These are phyloP conservation scores for Plasmodium ovale DNA, from an alignment of 169 alveolate genomes.

Conservation along the genomic window DNA sequence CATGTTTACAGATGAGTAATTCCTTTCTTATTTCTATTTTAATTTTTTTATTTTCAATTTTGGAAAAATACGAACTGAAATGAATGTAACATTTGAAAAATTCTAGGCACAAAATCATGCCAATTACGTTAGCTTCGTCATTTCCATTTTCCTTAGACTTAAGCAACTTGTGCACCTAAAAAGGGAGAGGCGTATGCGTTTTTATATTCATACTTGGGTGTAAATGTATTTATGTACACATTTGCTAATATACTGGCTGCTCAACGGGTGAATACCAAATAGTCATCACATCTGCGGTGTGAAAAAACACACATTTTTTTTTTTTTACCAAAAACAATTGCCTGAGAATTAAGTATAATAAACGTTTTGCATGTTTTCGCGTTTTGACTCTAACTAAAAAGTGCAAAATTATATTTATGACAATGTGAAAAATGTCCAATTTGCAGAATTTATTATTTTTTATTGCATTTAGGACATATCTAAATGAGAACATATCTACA, in stretches of 20 bases:
- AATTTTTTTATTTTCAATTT: conserved; percentile 45
- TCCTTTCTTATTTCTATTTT: conserved; percentile 25
- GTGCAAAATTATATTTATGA: conserved; percentile 34
- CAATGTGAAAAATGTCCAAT: conserved; percentile 21
- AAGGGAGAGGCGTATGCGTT: neutral
- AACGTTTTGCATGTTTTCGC: neutral
- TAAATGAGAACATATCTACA: conserved; percentile 50
- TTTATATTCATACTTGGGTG: neutral
- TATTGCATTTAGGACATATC: conserved; percentile 33
- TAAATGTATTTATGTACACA: neutral
- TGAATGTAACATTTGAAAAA: conserved; percentile 47
- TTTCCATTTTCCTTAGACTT: neutral
- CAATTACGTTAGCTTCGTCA: neutral
- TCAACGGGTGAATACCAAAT: no score
- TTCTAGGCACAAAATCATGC: conserved; percentile 19
- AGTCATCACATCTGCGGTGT: no score
- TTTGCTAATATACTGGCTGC: no score
- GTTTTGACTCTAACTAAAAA: conserved; percentile 19
- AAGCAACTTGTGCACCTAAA: conserved; percentile 16
- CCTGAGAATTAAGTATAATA: conserved; percentile 19
- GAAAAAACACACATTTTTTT: no score
- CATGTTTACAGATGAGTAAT: neutral
- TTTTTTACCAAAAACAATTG: conserved; percentile 29
- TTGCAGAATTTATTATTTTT: neutral
- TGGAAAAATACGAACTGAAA: conserved; percentile 21